Evolutionary conservation across 306 rosid species (phyloP).

Genomic region (Vigna radiata): DNA sequence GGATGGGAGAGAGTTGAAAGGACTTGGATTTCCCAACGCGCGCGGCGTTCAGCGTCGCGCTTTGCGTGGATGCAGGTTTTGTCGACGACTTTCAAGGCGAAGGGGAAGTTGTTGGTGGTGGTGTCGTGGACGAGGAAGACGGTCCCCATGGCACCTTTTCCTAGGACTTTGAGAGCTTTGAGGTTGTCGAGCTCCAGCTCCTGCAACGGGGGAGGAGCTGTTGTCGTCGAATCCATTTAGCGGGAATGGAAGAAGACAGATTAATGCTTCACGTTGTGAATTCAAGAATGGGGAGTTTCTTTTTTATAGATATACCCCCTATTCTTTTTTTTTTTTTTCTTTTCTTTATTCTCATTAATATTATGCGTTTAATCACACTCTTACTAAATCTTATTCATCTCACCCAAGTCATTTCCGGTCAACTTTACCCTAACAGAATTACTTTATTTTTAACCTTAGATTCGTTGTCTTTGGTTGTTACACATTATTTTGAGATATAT

Average conservation of each 20-base stretch:
- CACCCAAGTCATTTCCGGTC: not conserved
- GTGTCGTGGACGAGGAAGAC: slow-evolving; percentile 74
- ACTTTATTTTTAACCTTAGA: not conserved
- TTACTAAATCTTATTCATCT: not conserved
- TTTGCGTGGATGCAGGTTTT: slow-evolving; percentile 63
- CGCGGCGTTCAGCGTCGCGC: slow-evolving; percentile 78
- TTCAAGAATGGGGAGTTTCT: slow-evolving; percentile 19
- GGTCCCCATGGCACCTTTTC: slow-evolving; percentile 97
- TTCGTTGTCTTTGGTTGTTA: not conserved
- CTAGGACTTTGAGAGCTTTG: slow-evolving; percentile 69
- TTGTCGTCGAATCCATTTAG: slow-evolving; percentile 54
- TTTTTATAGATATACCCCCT: slow-evolving; percentile 48
- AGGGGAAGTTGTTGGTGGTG: slow-evolving; percentile 43
- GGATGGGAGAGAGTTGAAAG: slow-evolving; percentile 70
- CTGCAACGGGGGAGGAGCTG: slow-evolving; percentile 52
- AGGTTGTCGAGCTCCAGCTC: slow-evolving; percentile 66
- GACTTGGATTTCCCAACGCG: slow-evolving; percentile 85
- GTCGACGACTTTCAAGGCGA: slow-evolving; percentile 86
- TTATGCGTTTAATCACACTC: slow-evolving; percentile 5
- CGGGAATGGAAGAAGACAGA: not conserved
- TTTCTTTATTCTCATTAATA: not conserved
- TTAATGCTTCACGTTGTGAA: slow-evolving; percentile 31
- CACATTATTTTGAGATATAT: not conserved
- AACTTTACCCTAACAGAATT: not conserved
- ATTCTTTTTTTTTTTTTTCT: not conserved